phyloP scores from a whole-genome alignment of 2,329 filamentous ascomycete genomes.

The Xylariaceae sp. region DNA sequence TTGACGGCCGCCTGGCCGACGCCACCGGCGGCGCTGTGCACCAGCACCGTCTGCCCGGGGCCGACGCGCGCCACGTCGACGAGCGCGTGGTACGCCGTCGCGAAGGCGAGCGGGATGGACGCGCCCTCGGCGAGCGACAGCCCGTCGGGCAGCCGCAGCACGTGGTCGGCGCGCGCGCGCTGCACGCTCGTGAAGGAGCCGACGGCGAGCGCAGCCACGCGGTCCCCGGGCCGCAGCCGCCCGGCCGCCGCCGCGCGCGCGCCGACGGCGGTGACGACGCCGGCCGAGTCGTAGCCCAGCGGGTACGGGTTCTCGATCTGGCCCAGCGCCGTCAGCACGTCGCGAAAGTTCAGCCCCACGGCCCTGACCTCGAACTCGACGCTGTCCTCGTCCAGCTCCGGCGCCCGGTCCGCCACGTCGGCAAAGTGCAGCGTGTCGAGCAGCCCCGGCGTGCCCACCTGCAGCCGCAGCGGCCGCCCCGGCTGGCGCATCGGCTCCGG shows the following conservation, averaged over 20 bases:
- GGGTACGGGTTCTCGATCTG: slow-evolving; percentile 2
- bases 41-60: slow-evolving; percentile 14
- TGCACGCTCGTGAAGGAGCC: slow-evolving; percentile 4
- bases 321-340: slow-evolving; percentile 8
- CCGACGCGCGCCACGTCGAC: slow-evolving; percentile 16
- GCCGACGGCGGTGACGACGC: slow-evolving; percentile 5
- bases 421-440: slow-evolving; percentile 5
- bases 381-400: slow-evolving; percentile 3
- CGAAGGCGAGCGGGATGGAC: slow-evolving; percentile 18
- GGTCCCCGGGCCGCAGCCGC: slow-evolving; percentile 5
- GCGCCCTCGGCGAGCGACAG: slow-evolving; percentile 15
- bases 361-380: slow-evolving; percentile 7
- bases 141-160: slow-evolving; percentile 2
- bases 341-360: slow-evolving; percentile 8
- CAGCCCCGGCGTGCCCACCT: slow-evolving; percentile 5
- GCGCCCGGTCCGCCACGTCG: slow-evolving; percentile 1
- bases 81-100: slow-evolving; percentile 21
- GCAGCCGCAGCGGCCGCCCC: slow-evolving; percentile 3
- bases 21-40: slow-evolving; percentile 15
- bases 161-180: slow-evolving; percentile 2
- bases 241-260: slow-evolving; percentile 1
- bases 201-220: slow-evolving; percentile 3
- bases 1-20: slow-evolving; percentile 12
- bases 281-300: slow-evolving; percentile 5
- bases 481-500: slow-evolving; percentile 4